A percentile compares a stretch with the other conserved stretches of the same genome.
phyloP scores from a whole-genome alignment of 139 green algal species.

The Coccomyxa sp. region DNA sequence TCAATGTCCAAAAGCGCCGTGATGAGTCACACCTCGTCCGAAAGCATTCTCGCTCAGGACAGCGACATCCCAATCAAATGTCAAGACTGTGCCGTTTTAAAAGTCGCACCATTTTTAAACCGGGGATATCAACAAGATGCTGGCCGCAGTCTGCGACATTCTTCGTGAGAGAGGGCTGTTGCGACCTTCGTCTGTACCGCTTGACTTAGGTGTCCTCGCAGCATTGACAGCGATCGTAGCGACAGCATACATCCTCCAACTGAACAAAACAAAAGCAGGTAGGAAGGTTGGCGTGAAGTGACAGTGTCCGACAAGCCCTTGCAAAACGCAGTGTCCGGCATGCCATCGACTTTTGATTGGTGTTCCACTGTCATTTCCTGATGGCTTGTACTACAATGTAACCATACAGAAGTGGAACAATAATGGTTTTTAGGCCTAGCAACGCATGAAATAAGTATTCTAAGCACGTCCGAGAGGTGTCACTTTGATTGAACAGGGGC shows the following conservation, averaged over 20 bases:
- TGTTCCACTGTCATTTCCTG: neutral
- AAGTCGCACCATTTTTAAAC: too few relatives aligned
- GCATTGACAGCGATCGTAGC: neutral
- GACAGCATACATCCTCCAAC: neutral
- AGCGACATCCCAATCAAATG: too few relatives aligned
- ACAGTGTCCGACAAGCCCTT: too few relatives aligned
- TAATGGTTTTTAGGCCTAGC: neutral
- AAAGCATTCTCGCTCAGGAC: too few relatives aligned
- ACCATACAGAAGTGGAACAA: neutral
- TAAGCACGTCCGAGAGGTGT: neutral
- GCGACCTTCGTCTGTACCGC: neutral
- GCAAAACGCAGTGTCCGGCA: too few relatives aligned
- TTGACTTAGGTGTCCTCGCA: neutral
- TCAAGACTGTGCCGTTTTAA: too few relatives aligned
- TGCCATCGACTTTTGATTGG: neutral
- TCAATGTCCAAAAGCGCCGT: too few relatives aligned
- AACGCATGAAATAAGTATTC: neutral
- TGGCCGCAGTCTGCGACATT: neutral
- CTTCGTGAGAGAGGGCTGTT: neutral
- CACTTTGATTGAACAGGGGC: neutral
- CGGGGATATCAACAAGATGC: too few relatives aligned
- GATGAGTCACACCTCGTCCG: too few relatives aligned
- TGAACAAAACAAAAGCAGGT: neutral
- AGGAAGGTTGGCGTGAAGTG: too few relatives aligned
- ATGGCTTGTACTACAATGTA: neutral